Conservation (phyloP, 23 red algal species). For the Cyanidioschyzon merolae region DNA sequence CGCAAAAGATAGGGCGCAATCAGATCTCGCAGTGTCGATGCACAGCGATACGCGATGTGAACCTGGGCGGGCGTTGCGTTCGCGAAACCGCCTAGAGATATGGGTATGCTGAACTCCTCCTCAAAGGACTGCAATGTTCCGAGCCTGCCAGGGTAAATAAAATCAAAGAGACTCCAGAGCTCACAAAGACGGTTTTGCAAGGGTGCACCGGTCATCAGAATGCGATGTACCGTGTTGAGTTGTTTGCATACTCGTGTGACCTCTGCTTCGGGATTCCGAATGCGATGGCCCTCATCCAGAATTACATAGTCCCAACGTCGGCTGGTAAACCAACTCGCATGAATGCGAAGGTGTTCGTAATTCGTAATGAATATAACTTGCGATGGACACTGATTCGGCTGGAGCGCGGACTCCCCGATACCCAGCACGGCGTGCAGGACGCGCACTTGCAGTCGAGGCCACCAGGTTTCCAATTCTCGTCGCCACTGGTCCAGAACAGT, state of each 20-base stretch:
- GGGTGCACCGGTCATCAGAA: slow-evolving; percentile 81
- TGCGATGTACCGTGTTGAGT: slow-evolving; percentile 77
- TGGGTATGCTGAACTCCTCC: slow-evolving; percentile 77
- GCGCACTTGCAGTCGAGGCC: slow-evolving; percentile 45
- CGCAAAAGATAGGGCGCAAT: slow-evolving; percentile 82
- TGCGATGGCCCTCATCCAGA: slow-evolving; percentile 88
- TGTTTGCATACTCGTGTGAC: slow-evolving; percentile 75
- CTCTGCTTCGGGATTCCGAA: slow-evolving; percentile 91
- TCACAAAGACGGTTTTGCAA: slow-evolving; percentile 93
- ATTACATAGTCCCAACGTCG: slow-evolving; percentile 74
- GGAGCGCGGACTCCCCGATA: neutral
- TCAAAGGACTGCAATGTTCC: slow-evolving; percentile 91
- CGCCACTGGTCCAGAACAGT: slow-evolving; percentile 87
- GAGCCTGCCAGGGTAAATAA: slow-evolving; percentile 88
- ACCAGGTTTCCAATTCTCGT: slow-evolving; percentile 78
- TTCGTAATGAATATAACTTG: slow-evolving; percentile 65
- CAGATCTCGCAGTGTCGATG: slow-evolving; percentile 53
- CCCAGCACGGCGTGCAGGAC: slow-evolving; percentile 36
- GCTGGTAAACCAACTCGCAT: slow-evolving; percentile 19
- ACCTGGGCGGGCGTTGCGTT: slow-evolving; percentile 76
- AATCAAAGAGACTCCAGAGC: slow-evolving; percentile 96
- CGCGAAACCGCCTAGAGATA: slow-evolving; percentile 76
- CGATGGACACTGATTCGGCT: neutral
- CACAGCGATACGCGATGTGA: slow-evolving; percentile 88
- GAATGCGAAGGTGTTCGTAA: slow-evolving; percentile 75